phyloP scores from a whole-genome alignment of 1,139 yeast genomes.

The Yamadazyma buinensis region DNA sequence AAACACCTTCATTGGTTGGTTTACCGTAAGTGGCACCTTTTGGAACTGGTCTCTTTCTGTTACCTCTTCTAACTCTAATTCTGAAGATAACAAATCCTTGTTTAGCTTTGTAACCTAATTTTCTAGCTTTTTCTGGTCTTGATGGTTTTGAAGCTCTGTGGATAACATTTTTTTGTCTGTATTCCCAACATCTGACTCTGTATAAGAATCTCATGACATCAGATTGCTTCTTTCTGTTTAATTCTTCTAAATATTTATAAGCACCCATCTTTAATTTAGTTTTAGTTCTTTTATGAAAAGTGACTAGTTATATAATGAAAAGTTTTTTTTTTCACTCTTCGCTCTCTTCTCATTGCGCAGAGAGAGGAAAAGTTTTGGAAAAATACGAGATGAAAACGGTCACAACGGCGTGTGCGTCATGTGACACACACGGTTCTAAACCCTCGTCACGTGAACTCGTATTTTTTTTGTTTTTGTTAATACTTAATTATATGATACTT shows the following conservation, averaged over 20 bases:
- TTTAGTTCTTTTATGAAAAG: no score
- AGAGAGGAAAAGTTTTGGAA: no score
- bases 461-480: no score
- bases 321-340: no score
- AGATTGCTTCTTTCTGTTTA: conserved; percentile 99
- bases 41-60: conserved; percentile 99
- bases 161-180: conserved; percentile 98
- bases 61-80: conserved; percentile 99
- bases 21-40: conserved; percentile 99
- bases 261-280: conserved; percentile 78
- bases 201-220: conserved; percentile 98
- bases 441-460: no score
- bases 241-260: conserved; percentile 99
- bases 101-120: conserved; percentile 99
- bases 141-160: conserved; percentile 99
- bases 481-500: no score
- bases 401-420: no score
- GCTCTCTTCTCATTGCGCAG: no score
- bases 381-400: no score
- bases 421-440: no score
- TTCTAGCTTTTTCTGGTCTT: conserved; percentile 99
- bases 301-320: no score
- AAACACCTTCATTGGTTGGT: conserved; percentile 99
- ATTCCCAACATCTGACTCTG: conserved; percentile 99
- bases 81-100: conserved; percentile 99